Evolutionary conservation across 805 yeast species (phyloP).

Genomic region (Clavispora carvajalis): DNA sequence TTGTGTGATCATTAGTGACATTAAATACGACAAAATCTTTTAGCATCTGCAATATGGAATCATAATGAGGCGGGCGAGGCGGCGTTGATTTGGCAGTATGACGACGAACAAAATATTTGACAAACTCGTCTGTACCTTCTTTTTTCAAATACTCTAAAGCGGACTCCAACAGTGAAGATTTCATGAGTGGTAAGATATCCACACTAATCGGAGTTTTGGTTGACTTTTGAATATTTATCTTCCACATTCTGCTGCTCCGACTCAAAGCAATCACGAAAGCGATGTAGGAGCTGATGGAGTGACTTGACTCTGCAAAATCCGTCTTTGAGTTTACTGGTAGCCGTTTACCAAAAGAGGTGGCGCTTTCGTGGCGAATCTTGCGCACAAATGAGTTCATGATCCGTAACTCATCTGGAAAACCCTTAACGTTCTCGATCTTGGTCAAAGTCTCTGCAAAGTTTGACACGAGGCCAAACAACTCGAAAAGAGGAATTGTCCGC

Average conservation of each 20-base stretch:
- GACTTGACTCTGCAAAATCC: slow-evolving; percentile 1
- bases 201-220: slow-evolving; percentile 30
- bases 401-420: neutral
- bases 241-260: slow-evolving; percentile 12
- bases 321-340: neutral
- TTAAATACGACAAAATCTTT: slow-evolving; percentile 56
- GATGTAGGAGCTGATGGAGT: slow-evolving; percentile 10
- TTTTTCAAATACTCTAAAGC: slow-evolving; percentile 19
- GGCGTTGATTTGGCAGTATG: neutral
- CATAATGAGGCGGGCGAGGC: slow-evolving; percentile 15
- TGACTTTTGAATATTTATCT: slow-evolving; percentile 21
- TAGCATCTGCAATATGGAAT: slow-evolving; percentile 41
- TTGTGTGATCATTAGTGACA: slow-evolving; percentile 36
- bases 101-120: slow-evolving; percentile 13
- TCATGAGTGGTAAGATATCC: slow-evolving; percentile 25
- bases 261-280: slow-evolving; percentile 12
- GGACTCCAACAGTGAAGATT: slow-evolving; percentile 8
- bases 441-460: neutral
- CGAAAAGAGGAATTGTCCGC: slow-evolving; percentile 31
- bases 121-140: slow-evolving; percentile 17
- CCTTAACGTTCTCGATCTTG: neutral
- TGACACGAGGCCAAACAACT: slow-evolving; percentile 16
- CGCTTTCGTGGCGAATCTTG: neutral
- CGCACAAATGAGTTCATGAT: slow-evolving; percentile 1
- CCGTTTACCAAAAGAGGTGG: neutral